Base-by-base conservation (phyloP, 371 early-diverging fungal species). In the Chytridiales sp. region DNA sequence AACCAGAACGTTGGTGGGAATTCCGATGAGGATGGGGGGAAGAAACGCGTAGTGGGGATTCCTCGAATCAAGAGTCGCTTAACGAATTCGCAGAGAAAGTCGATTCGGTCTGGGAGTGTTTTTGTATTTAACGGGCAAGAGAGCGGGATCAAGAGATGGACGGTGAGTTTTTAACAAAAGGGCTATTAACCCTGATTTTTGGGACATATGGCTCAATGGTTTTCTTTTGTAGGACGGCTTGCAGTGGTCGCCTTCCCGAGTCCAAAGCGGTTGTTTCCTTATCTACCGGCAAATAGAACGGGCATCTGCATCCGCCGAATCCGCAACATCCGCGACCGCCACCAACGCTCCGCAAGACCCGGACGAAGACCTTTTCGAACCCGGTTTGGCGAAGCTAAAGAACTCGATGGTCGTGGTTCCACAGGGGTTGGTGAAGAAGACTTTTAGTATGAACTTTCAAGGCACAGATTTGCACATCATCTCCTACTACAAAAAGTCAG, bases 61-160 rank as follows among this genome's bases (percentile, higher is more conserved):
- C 77, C 75, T 3, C 73, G 82, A 32, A 83, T 91, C 1, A 85
- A 82, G 52, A 81, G 88, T 15, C 79, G 92, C 19, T 77, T 91
- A 19, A 74, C 85, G 34, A 84, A 84, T 22, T 82, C 81, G 53
- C 89, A 92, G 62, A 79, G 92, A 42, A 73, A 74, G 21, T 70
- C 79, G 24, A 90, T 93, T 56, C 81, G 83, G 22, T 88, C 92
- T 3, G 92, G 92, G 1, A 87, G 89, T 2, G 83, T 91, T 0
- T 91, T 88, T 66, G 88, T 89, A n/a, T 91, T 85, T 82, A 88
- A 88, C 66, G 91, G 91, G 70, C 69, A 81, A 29, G 90, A 89
- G 56, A 84, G 90, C 1, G 86, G 90, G 8, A 89, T 92, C 67
- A 86, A 87, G 58, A 76, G 93, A 36, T 92, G 93, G 93, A 92